A percentile compares a stretch with the other conserved stretches of the same genome.
Evolutionary conservation across 169 alveolate genomes (phyloP).

Genomic region (Eimeria praecox): DNA sequence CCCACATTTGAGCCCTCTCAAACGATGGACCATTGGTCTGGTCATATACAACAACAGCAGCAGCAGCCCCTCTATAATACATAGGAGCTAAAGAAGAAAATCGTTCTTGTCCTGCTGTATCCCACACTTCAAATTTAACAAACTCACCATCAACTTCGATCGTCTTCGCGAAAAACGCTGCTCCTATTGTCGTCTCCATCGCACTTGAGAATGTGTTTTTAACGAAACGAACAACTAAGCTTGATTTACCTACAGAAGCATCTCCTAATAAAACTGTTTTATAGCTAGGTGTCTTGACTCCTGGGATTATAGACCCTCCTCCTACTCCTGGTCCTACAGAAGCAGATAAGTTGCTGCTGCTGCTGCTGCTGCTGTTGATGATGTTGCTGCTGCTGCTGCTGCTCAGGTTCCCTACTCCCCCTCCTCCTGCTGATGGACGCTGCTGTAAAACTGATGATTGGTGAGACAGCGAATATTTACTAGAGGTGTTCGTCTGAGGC

Average conservation of each 20-base stretch:
- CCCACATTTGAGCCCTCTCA: constrained; percentile 76
- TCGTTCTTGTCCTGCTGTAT: constrained; percentile 82
- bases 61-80: constrained; percentile 82
- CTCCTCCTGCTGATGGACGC: background rate
- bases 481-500: too few relatives aligned
- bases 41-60: constrained; percentile 81
- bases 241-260: constrained; percentile 80
- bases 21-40: constrained; percentile 42
- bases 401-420: background rate
- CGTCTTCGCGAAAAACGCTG: constrained; percentile 75
- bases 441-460: too few relatives aligned
- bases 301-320: too few relatives aligned
- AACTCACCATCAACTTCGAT: constrained; percentile 33
- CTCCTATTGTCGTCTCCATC: constrained; percentile 81
- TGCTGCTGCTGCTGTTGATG: background rate
- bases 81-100: constrained; percentile 77
- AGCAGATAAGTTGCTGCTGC: too few relatives aligned
- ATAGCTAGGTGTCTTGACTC: too few relatives aligned
- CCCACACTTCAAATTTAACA: constrained; percentile 81
- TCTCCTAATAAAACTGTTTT: constrained; percentile 72
- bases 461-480: too few relatives aligned
- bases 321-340: background rate
- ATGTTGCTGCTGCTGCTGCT: background rate
- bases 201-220: constrained; percentile 44
- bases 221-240: constrained; percentile 75